Conservation (phyloP, 2,329 filamentous ascomycete genomes). For the Sclerotiophoma versabilis region DNA sequence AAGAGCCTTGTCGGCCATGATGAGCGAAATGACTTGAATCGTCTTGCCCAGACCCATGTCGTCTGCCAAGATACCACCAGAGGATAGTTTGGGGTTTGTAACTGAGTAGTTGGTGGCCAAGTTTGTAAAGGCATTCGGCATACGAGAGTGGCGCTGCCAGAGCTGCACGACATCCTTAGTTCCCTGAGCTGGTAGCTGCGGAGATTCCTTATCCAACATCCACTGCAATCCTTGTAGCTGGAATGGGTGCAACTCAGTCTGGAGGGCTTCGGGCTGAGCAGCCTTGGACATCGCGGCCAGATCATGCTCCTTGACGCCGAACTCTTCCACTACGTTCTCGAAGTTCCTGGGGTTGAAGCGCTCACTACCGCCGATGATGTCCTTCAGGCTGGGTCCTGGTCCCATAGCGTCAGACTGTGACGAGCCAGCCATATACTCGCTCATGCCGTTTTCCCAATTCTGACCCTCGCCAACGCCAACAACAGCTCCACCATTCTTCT, state of each 20-base stretch:
- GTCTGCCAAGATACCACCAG: slow-evolving; percentile 85
- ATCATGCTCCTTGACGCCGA: slow-evolving; percentile 74
- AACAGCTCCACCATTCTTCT: slow-evolving; percentile 44
- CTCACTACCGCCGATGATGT: slow-evolving; percentile 71
- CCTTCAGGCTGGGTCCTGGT: slow-evolving; percentile 62
- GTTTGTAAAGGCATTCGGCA: slow-evolving; percentile 64
- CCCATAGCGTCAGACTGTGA: slow-evolving; percentile 36
- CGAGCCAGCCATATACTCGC: slow-evolving; percentile 35
- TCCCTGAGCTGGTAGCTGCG: slow-evolving; percentile 65
- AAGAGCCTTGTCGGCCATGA: slow-evolving; percentile 64
- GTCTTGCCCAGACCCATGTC: slow-evolving; percentile 96
- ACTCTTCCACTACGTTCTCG: slow-evolving; percentile 70
- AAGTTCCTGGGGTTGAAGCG: slow-evolving; percentile 71
- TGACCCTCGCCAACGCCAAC: slow-evolving; percentile 38
- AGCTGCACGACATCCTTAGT: slow-evolving; percentile 74
- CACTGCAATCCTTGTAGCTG: slow-evolving; percentile 80
- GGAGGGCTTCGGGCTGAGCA: slow-evolving; percentile 69
- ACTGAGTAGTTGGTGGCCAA: slow-evolving; percentile 73
- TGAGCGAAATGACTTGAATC: slow-evolving; percentile 81
- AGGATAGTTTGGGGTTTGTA: slow-evolving; percentile 70
- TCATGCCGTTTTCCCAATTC: slow-evolving; percentile 36
- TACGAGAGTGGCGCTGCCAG: slow-evolving; percentile 66
- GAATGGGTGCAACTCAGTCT: slow-evolving; percentile 76
- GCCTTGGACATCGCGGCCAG: slow-evolving; percentile 76
- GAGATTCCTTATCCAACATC: slow-evolving; percentile 79